Evolutionary conservation across 768 basidiomycete genomes (phyloP), one percentile per base, ranked within the genome.

Genomic region (Trametes cinnabarina): DNA sequence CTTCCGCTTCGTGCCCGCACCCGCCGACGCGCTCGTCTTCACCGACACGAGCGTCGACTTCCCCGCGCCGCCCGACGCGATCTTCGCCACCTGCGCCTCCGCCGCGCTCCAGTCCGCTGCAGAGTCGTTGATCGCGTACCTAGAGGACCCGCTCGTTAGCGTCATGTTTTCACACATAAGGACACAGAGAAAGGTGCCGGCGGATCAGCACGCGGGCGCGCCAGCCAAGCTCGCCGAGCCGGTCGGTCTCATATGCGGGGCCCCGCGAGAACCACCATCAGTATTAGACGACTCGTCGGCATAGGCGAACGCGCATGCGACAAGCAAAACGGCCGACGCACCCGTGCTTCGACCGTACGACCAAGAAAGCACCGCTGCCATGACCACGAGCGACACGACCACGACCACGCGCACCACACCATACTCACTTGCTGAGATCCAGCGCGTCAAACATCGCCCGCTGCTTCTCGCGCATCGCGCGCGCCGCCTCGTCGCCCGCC

Each of bases 361-460:
- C 17, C 12, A 14, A 28, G 26, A 26, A 19, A 37, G 34, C 19
- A 54, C n/a, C 26, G 43, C n/a, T n/a, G n/a, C n/a, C n/a, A n/a
- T n/a, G n/a, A n/a, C n/a, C n/a, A n/a, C n/a, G n/a, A n/a, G n/a
- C n/a, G n/a, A n/a, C n/a, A n/a, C n/a, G n/a, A n/a, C n/a, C n/a
- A n/a, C n/a, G n/a, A n/a, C n/a, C n/a, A n/a, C n/a, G n/a, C n/a
- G n/a, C n/a, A n/a, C n/a, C 28, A 20, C 19, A 19, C 1, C n/a
- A n/a, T 44, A 79, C 92, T 81, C 69, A 98, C 94, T 88, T 88
- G 74, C 79, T 83, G 58, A 98, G 73, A 74, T 98, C 94, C 28
- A 99, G 79, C 20, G 90, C 82, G 63, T 92, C 86, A 47, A 98
- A 86, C 79, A 98, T 84, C 71, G 90, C 88, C 22, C 88, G 79